Evolutionary conservation across 2,329 filamentous ascomycete genomes (phyloP).

Genomic region (Penicillium brevicompactum): DNA sequence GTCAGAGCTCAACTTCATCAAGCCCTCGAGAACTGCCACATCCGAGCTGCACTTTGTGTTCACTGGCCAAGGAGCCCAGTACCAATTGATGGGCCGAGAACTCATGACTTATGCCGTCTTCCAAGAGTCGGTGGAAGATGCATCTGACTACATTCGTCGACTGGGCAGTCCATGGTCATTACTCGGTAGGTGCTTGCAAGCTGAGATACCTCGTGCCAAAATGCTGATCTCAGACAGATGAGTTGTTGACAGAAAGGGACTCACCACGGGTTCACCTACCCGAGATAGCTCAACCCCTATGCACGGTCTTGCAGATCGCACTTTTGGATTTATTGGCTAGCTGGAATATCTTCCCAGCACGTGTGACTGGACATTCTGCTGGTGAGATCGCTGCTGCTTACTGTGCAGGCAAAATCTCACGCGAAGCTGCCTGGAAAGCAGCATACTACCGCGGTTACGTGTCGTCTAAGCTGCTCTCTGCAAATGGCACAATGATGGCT

Average conservation of each 20-base stretch:
- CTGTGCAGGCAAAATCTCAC: constrained; percentile 42
- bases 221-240: constrained; percentile 20
- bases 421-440: constrained; percentile 28
- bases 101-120: constrained; percentile 29
- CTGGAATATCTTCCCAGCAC: constrained; percentile 25
- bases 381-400: constrained; percentile 50
- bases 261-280: constrained; percentile 26
- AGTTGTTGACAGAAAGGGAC: constrained; percentile 22
- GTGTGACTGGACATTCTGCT: constrained; percentile 34
- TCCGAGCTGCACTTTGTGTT: constrained; percentile 37
- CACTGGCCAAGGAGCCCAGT: constrained; percentile 44
- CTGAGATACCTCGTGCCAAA: background rate
- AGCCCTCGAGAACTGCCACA: constrained; percentile 6
- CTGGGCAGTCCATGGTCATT: constrained; percentile 29
- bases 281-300: constrained; percentile 32
- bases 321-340: constrained; percentile 32
- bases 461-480: constrained; percentile 20
- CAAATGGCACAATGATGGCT: constrained; percentile 33
- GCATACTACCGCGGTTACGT: constrained; percentile 33
- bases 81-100: constrained; percentile 37
- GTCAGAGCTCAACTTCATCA: constrained; percentile 13
- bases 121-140: constrained; percentile 22
- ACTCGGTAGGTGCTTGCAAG: constrained; percentile 17
- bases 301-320: constrained; percentile 34
- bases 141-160: constrained; percentile 23